Percentiles rank a stretch among this genome's conserved stretches.
These are phyloP conservation scores for Phytophthora podocarpi DNA, from an alignment of 352 stramenopile genomes.

Conservation along the genomic window DNA sequence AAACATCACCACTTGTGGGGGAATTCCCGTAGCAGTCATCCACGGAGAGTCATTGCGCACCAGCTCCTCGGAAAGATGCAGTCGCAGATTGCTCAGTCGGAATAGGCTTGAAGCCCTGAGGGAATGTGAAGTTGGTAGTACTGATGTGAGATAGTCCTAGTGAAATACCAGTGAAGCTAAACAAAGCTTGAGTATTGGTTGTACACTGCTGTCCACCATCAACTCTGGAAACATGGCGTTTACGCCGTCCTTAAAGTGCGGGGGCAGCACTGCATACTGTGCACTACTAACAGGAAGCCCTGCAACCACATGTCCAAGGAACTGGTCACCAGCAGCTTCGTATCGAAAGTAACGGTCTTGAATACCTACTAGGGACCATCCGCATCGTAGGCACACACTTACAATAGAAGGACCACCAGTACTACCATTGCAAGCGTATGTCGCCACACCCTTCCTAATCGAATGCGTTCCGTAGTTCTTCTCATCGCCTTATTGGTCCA, in stretches of 20 bases:
- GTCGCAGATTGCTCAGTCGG: no score
- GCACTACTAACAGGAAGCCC: conserved; percentile 8
- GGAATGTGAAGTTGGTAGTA: no score
- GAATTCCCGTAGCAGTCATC: background rate
- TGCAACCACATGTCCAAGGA: conserved; percentile 8
- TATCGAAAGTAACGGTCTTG: conserved; percentile 24
- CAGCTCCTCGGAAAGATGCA: no score
- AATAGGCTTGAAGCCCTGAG: no score
- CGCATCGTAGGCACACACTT: conserved; percentile 6
- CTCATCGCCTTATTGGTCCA: background rate
- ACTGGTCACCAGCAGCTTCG: conserved; percentile 13
- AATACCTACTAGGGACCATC: conserved; percentile 6
- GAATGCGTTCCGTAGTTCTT: conserved; percentile 13
- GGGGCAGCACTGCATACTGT: conserved; percentile 12
- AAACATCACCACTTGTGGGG: background rate
- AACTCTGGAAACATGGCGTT: no score
- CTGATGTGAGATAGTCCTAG: no score
- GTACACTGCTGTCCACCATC: no score
- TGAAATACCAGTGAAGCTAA: no score
- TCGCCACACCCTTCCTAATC: conserved; percentile 17
- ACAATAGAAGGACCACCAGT: conserved; percentile 15
- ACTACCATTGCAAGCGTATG: conserved; percentile 13
- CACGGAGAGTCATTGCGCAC: background rate
- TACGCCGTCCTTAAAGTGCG: conserved; percentile 8
- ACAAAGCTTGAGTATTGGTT: no score